phyloP scores from a whole-genome alignment of 116 monocot species.

The Zostera marina region DNA sequence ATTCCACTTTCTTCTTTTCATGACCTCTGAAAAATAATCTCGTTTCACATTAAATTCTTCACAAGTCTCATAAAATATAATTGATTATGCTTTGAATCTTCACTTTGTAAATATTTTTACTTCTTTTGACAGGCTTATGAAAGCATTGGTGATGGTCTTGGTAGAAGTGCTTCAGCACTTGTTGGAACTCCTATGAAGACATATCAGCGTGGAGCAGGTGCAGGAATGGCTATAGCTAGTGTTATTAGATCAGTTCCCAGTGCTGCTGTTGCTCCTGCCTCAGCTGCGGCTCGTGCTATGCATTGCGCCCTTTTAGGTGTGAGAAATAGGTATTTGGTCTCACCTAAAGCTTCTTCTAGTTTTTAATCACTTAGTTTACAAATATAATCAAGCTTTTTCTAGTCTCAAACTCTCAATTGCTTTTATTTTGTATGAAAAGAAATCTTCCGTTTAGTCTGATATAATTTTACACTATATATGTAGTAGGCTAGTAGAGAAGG shows the following conservation, averaged over 20 bases:
- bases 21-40: neutral
- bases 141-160: conserved; percentile 72
- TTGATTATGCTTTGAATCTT: neutral
- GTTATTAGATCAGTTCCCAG: conserved; percentile 60
- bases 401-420: neutral
- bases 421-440: neutral
- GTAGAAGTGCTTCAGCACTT: conserved; percentile 68
- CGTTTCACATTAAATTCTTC: neutral
- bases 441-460: neutral
- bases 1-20: neutral
- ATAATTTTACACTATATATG: neutral
- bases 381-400: neutral
- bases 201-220: conserved; percentile 82
- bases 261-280: conserved; percentile 76
- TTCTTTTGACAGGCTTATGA: conserved; percentile 55
- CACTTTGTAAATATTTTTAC: neutral
- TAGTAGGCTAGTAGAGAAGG: neutral
- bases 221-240: conserved; percentile 63
- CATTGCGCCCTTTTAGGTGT: conserved; percentile 81
- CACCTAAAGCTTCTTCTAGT: neutral
- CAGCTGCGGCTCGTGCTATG: conserved; percentile 75
- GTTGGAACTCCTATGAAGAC: conserved; percentile 63
- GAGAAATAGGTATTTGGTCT: conserved; percentile 63
- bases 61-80: neutral
- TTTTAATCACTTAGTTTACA: neutral